Evolutionary conservation across 1,284 basidiomycete genomes (phyloP), one percentile per base, ranked within the genome.

Genomic region (Puccinia polysora): DNA sequence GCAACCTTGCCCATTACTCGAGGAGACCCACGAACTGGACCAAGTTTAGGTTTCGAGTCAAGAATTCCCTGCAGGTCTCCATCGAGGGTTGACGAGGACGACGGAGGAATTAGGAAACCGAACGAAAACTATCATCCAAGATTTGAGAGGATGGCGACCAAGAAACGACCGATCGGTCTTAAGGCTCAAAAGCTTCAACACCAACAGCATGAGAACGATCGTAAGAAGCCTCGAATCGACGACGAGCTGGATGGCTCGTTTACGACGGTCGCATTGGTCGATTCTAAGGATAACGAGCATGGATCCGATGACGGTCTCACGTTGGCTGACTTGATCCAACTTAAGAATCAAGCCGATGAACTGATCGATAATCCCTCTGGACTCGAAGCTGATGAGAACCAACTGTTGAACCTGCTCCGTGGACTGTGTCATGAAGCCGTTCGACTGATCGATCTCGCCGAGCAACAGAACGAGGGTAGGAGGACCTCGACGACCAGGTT

Each of bases 141-240:
- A n/a, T n/a, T n/a, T n/a, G n/a, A 23, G 5, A 58, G 23, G 34
- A 58, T 58, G 56, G 23, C 56, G 10, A 63, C 45, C 12, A 30
- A 63, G 59, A 63, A 47, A n/a, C 40, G 59, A 63, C 59, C 59
- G 28, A 36, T 63, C 30, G 59, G 59, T 2, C 59, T 63, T 43
- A 63, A 47, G 32, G 59, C 38, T 28, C 59, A 43, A 8, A 63
- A 63, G 59, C 59, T 40, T 30, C 59, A 40, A 14, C 59, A 62
- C 18, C 45, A 43, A 18, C 59, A 63, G 28, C 56, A 23, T 34
- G 4, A 58, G 34, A 40, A 58, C 36, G 56, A 40, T 4, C 36
- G 40, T 15, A 62, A 62, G 59, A 63, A 63, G 25, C 20, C 30
- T n/a, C 20, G 30, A 32, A 36, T 49, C 20, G 47, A n/a, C 7